Evolutionary conservation across 2,329 filamentous ascomycete species (phyloP), one percentile per base, ranked within the genome.

Genomic region (Penicillium sp.): DNA sequence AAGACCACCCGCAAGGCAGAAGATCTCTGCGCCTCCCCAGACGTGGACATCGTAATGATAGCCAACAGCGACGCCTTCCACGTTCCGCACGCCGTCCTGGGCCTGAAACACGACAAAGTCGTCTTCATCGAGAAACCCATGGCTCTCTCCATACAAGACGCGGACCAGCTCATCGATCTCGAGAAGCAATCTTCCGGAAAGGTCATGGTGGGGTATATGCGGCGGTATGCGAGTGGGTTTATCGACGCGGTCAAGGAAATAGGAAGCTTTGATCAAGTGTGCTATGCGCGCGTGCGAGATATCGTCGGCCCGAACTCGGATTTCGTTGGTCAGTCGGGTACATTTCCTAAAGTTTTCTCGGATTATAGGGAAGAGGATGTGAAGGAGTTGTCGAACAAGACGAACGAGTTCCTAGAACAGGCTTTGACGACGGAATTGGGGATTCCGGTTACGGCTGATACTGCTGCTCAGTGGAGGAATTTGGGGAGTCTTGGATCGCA

Each of bases 121-220:
- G 79, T 81, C 3, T 75, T 87, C 27, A 70, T 86, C 2, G 85
- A 87, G 68, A 87, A 87, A 64, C 84, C 84, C 0, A 65, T 83
- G 17, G 75, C 83, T 0, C 65, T 86, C 1, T 79, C 72, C 5
- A 67, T 79, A 8, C 72, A 69, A 1, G 78, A 80, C 41, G 70
- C 78, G 0, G 69, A 81, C 33, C 60, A 66, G 0, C 77, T 87
- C 27, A 71, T 81, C 23, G 77, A 73, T 0, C 82, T 82, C 0
- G 83, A 86, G 66, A 70, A 77, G 57, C 61, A 59, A 1, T 76
- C 77, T 0, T 64, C 68, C 2, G 82, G 78, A 0, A 73, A 67
- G 25, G 77, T 85, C 0, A 82, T 87, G 66, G 82, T 87, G 0
- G 84, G 83, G 2, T 83, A 83, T 57, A 86, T 86, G 83, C 73